phyloP scores from a whole-genome alignment of 169 alveolate genomes.

The Eimeria acervulina region DNA sequence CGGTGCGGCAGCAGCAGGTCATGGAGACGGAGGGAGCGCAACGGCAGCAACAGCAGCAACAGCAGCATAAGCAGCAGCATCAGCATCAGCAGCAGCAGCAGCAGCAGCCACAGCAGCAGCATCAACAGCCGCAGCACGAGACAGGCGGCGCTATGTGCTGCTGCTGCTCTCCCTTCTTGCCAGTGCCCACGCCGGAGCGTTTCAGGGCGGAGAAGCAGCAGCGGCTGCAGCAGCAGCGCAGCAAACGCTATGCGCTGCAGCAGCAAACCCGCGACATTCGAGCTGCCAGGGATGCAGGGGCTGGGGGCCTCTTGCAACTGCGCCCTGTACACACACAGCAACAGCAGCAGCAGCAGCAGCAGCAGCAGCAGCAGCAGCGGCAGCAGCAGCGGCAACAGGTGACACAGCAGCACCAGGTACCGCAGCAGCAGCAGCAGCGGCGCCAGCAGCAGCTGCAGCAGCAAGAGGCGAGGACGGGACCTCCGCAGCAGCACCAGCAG shows the following conservation, averaged over 20 bases:
- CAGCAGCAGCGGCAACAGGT: conserved; percentile 7
- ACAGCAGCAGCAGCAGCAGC: conserved; percentile 16
- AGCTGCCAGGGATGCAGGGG: too few species aligned
- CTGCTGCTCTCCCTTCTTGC: too few species aligned
- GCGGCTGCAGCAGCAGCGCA: too few species aligned
- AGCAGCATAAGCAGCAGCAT: not conserved
- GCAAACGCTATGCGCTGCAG: too few species aligned
- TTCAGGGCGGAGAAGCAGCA: too few species aligned
- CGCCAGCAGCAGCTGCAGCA: not conserved
- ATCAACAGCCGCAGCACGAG: not conserved
- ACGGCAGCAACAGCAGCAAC: not conserved
- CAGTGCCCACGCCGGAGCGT: too few species aligned
- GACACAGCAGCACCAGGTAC: not conserved
- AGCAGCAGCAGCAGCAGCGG: conserved; percentile 2
- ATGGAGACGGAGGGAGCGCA: not conserved
- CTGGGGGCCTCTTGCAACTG: too few species aligned
- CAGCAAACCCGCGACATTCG: too few species aligned
- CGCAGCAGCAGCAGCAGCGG: not conserved
- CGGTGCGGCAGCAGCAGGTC: not conserved
- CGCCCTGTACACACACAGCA: not conserved
- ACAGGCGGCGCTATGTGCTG: too few species aligned
- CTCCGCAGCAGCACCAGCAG: not conserved
- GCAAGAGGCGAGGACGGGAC: not conserved
- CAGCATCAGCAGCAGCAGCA: not conserved
- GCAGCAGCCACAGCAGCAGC: not conserved